Base-by-base conservation (phyloP, 163 green algal species). In the Coccomyxa subellipsoidea region DNA sequence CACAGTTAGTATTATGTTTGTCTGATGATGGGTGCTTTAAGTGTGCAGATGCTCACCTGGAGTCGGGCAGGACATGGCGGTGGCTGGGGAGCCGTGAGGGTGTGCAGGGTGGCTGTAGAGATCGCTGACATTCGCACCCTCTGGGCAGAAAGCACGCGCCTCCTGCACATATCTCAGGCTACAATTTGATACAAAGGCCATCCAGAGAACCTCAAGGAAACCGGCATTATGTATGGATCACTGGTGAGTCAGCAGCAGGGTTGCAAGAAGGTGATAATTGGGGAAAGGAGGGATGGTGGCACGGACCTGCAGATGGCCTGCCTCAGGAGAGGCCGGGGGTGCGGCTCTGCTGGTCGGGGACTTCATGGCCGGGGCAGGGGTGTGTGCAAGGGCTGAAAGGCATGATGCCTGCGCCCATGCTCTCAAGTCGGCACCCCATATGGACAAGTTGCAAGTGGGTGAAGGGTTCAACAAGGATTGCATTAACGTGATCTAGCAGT, bases 161-260 rank as follows among this genome's bases (percentile, higher is more conserved):
- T 80, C 70, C 70, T 83, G 69, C 53, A 83, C 23, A 12, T 27
- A n/a, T n/a, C n/a, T n/a, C n/a, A n/a, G n/a, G 35, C 21, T 70
- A n/a, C 21, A 69, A 38, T 38, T 79, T 36, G 27, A 15, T n/a
- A 81, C 40, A 75, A 29, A 18, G 47, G 12, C 12, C 47, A 66
- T 66, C 39, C 35, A 35, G 15, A 78, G 9, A 35, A 12, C 29
- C 34, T 29, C 69, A 27, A 69, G n/a, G 18, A 66, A 18, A 12
- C 47, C 12, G 12, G 18, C 12, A 66, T 18, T 29, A 18, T 12
- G 18, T 18, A 29, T 12, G 47, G 47, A 18, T 18, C 18, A 66
- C 12, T 12, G 12, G 12, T 18, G 12, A 29, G 47, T 12, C 47
- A 59, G 47, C 47, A 27, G 47, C 47, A 21, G 47, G 47, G 23